Conservation (phyloP, 2,329 filamentous ascomycete species). For the Botrytis tulipae region DNA sequence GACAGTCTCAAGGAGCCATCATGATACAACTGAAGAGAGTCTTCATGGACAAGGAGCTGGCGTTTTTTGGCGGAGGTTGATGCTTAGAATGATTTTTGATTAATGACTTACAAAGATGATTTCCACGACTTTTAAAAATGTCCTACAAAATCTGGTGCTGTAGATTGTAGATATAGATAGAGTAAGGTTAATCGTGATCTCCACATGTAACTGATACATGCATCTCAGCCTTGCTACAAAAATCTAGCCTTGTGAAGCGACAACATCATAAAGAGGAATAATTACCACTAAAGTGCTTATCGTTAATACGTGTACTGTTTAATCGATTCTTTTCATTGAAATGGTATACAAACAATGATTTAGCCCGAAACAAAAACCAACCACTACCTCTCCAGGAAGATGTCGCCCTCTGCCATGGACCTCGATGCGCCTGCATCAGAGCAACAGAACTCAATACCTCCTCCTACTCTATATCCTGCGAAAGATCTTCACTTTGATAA, state of each 20-base stretch:
- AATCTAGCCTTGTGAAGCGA: slow-evolving; percentile 16
- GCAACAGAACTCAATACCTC: slow-evolving; percentile 50
- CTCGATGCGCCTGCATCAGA: slow-evolving; percentile 39
- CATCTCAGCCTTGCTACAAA: slow-evolving; percentile 5
- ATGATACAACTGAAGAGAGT: slow-evolving; percentile 39
- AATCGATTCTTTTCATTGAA: neutral
- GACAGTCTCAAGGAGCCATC: slow-evolving; percentile 78
- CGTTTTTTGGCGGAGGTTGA: neutral
- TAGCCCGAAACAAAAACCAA: neutral
- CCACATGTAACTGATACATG: slow-evolving; percentile 5
- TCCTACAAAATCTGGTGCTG: neutral
- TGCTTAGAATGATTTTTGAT: neutral
- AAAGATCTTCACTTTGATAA: slow-evolving; percentile 62
- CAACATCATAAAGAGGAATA: slow-evolving; percentile 7
- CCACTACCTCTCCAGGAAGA: slow-evolving; percentile 27
- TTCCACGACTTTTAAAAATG: neutral
- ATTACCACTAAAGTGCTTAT: neutral
- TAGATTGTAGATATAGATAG: neutral
- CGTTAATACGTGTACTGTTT: neutral
- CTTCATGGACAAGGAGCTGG: neutral
- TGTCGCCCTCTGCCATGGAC: slow-evolving; percentile 39
- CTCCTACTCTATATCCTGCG: slow-evolving; percentile 56
- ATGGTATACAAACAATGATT: slow-evolving; percentile 6
- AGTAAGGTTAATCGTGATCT: slow-evolving; percentile 5
- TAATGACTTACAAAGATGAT: neutral